Percentiles rank a stretch among this genome's conserved stretches.
phyloP scores from a whole-genome alignment of 1,284 basidiomycete species.

The Trichosporon coremiiforme region DNA sequence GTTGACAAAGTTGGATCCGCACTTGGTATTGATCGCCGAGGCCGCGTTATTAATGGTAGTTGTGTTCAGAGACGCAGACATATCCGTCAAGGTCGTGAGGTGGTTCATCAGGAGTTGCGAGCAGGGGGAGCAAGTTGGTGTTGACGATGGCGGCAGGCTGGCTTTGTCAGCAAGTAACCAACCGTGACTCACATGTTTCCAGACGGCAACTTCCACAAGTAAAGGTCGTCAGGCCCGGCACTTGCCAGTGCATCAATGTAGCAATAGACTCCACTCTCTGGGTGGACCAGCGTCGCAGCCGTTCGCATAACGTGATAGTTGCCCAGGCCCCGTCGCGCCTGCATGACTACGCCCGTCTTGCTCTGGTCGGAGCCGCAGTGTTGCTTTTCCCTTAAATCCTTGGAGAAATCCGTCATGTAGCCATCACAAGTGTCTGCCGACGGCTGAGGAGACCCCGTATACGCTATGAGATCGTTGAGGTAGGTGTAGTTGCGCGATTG shows the following conservation, averaged over 20 bases:
- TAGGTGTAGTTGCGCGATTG: constrained; percentile 65
- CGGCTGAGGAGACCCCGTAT: constrained; percentile 37
- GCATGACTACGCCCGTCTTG: constrained; percentile 25
- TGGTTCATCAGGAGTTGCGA: constrained; percentile 46
- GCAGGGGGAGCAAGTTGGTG: constrained; percentile 53
- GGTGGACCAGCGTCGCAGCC: constrained; percentile 41
- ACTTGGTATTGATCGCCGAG: constrained; percentile 41
- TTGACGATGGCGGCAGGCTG: constrained; percentile 46
- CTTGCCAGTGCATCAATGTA: constrained; percentile 48
- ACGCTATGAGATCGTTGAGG: constrained; percentile 65
- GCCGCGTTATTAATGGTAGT: constrained; percentile 42
- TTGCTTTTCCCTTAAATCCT: constrained; percentile 34
- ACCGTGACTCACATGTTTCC: constrained; percentile 48
- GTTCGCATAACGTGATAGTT: constrained; percentile 50
- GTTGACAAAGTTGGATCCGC: constrained; percentile 42
- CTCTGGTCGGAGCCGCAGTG: constrained; percentile 47
- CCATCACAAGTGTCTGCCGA: constrained; percentile 36
- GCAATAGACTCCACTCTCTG: constrained; percentile 47
- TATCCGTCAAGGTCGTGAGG: constrained; percentile 33
- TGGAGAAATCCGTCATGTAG: constrained; percentile 35
- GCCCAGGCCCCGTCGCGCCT: constrained; percentile 44
- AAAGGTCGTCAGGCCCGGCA: constrained; percentile 49
- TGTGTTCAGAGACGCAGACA: constrained; percentile 43
- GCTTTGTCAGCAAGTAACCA: neutral
- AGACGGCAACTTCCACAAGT: constrained; percentile 49